phyloP scores from a whole-genome alignment of 1,139 yeast species.

The Zygoascus sp. region DNA sequence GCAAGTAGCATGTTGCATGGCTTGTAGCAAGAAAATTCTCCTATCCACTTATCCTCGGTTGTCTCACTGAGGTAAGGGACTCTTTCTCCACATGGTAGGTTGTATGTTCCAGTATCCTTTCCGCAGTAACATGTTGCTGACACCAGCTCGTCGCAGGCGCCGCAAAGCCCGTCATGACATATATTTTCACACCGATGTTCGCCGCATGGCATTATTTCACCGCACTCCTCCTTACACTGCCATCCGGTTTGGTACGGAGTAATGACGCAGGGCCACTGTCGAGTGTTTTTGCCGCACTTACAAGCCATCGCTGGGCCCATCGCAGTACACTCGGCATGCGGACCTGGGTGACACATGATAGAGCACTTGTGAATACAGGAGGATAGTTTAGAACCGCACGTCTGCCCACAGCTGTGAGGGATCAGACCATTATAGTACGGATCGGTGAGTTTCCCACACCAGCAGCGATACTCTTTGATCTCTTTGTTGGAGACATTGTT shows the following conservation, averaged over 20 bases:
- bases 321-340: conserved; percentile 79
- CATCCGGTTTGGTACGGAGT: conserved; percentile 69
- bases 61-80: conserved; percentile 20
- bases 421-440: conserved; percentile 57
- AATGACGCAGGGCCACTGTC: conserved; percentile 66
- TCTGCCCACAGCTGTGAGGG: conserved; percentile 89
- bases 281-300: conserved; percentile 64
- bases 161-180: conserved; percentile 81
- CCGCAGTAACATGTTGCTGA: conserved; percentile 73
- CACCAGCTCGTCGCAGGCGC: conserved; percentile 52
- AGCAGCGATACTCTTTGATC: conserved; percentile 68
- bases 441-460: conserved; percentile 80
- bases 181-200: conserved; percentile 54
- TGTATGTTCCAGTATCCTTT: conserved; percentile 30
- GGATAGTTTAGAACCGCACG: conserved; percentile 55
- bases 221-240: conserved; percentile 63
- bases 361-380: conserved; percentile 64
- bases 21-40: conserved; percentile 57
- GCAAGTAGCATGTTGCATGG: conserved; percentile 49
- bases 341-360: conserved; percentile 81
- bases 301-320: conserved; percentile 67
- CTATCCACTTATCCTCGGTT: conserved; percentile 47
- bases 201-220: conserved; percentile 62
- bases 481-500: conserved; percentile 49
- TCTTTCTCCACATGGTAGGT: conserved; percentile 25